phyloP scores from a whole-genome alignment of 139 green algal species.

The Tetratostichococcus sp. region DNA sequence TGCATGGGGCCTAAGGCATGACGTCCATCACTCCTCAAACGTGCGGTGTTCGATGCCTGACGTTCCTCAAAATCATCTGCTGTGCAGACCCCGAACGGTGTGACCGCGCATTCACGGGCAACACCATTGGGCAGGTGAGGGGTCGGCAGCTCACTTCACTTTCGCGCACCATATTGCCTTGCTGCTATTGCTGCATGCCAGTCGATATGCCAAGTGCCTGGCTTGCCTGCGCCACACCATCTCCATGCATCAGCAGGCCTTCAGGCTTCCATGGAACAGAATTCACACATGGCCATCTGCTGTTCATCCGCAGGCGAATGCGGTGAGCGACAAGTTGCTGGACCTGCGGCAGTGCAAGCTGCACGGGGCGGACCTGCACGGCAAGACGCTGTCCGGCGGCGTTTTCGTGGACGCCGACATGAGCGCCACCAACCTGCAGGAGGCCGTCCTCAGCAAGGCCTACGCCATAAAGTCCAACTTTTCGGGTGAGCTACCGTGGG shows the following conservation, averaged over 20 bases:
- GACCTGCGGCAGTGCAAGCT: constrained; percentile 84
- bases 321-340: constrained; percentile 85
- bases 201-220: too few relatives aligned
- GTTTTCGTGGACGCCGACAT: constrained; percentile 77
- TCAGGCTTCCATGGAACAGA: too few relatives aligned
- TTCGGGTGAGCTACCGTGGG: constrained; percentile 15
- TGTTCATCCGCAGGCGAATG: constrained; percentile 80
- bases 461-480: constrained; percentile 81
- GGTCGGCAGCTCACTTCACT: too few relatives aligned
- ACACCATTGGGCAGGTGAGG: constrained; percentile 87
- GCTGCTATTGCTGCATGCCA: too few relatives aligned
- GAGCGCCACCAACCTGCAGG: constrained; percentile 57
- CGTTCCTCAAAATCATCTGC: neutral
- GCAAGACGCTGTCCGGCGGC: constrained; percentile 83
- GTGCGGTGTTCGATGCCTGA: neutral
- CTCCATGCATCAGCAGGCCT: too few relatives aligned
- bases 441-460: constrained; percentile 89
- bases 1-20: too few relatives aligned
- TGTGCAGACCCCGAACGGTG: constrained; percentile 81
- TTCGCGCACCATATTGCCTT: too few relatives aligned
- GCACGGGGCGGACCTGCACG: constrained; percentile 60
- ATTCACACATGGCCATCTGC: neutral
- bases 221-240: too few relatives aligned
- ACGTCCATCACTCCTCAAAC: too few relatives aligned
- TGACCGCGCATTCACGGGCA: constrained; percentile 78